Evolutionary conservation across 2,329 filamentous ascomycete genomes (phyloP), one percentile per base, ranked within the genome.

Genomic region (Phymatotrichopsis omnivora): DNA sequence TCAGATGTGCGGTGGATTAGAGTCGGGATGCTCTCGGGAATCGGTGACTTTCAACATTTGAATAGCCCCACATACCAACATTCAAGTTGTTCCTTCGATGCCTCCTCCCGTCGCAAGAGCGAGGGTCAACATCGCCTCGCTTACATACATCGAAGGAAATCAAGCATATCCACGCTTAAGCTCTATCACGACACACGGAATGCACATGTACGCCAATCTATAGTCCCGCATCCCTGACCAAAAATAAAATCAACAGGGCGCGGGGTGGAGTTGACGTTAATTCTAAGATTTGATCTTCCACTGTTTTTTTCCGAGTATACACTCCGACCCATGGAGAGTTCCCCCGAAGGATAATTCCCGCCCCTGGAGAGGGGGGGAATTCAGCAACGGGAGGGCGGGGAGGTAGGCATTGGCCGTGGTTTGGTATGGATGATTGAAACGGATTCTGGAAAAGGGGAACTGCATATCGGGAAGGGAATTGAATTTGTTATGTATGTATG

Each of bases 221-320:
- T 42, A 42, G 39, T 42, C 39, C 39, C 39, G 39, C 39, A 10
- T 25, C n/a, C 27, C 27, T 8, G 10, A 29, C n/a, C 25, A 33
- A 20, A 42, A 20, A 27, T 34, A 22, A 27, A 28, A 42, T n/a
- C n/a, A n/a, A n/a, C n/a, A n/a, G n/a, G 17, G 39, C 25, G 39
- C 39, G 39, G 39, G 39, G 39, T 42, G 39, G 39, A 42, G 39
- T 42, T 16, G 39, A 42, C 31, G 37, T 16, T 7, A 8, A n/a
- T 34, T 5, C 17, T 17, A 42, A 20, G 34, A 37, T 20, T 25
- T 41, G 14, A 29, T 30, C 37, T 30, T n/a, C 37, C 25, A 41
- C 23, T n/a, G 29, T 12, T 35, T 35, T 29, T 19, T 20, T 20
- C n/a, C 10, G 37, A 24, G 29, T 16, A 34, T 42, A 42, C 39